phyloP scores from a whole-genome alignment of 1,284 basidiomycete genomes.

The Heterobasidion annosum region DNA sequence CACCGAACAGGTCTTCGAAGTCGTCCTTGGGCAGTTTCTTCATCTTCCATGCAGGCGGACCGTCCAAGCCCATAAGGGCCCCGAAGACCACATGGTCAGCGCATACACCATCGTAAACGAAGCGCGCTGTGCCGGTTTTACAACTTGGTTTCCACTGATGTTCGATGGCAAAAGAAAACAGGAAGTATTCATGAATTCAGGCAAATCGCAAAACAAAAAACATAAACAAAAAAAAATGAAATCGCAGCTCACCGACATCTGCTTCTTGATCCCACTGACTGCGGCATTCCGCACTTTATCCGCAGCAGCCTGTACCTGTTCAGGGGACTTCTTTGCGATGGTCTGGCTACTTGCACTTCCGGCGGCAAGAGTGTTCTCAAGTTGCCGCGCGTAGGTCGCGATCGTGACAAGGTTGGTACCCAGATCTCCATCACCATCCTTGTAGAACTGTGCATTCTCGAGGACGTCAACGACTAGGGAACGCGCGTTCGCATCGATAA shows the following conservation, averaged over 20 bases:
- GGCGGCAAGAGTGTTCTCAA: conserved; percentile 24
- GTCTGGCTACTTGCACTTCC: neutral
- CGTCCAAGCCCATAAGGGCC: conserved; percentile 30
- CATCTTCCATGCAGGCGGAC: conserved; percentile 41
- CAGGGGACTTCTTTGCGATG: conserved; percentile 24
- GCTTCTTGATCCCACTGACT: conserved; percentile 43
- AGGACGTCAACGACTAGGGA: conserved; percentile 28
- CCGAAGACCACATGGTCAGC: conserved; percentile 44
- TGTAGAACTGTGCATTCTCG: conserved; percentile 21
- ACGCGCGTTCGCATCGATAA: neutral
- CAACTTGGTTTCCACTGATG: conserved; percentile 44
- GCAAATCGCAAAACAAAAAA: too few relatives aligned
- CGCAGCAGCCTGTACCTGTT: conserved; percentile 32
- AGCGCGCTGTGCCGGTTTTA: conserved; percentile 39
- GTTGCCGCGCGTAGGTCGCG: conserved; percentile 33
- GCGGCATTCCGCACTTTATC: conserved; percentile 37
- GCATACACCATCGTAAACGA: conserved; percentile 47
- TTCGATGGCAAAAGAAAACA: neutral
- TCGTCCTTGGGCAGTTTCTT: conserved; percentile 39
- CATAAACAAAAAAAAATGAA: too few relatives aligned
- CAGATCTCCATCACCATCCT: conserved; percentile 23
- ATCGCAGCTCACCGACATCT: conserved; percentile 35
- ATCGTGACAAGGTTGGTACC: conserved; percentile 26
- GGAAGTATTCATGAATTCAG: neutral
- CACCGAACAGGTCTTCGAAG: conserved; percentile 32